Conservation (phyloP, 179 eudicot genomes). For the Monotropa hypopitys region DNA sequence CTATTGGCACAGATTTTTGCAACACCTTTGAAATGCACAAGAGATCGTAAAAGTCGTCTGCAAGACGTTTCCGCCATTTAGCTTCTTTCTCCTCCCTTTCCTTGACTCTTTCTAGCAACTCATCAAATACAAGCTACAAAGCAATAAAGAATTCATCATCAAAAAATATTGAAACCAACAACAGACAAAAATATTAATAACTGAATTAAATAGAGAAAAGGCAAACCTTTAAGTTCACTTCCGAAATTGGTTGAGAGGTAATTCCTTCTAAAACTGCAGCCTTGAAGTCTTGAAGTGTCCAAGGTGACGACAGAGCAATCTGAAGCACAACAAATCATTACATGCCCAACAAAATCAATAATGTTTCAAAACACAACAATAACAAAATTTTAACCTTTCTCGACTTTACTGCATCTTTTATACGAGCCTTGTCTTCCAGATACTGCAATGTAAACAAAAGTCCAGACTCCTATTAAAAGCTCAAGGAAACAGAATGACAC, state of each 20-base stretch:
- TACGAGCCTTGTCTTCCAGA: constrained; percentile 51
- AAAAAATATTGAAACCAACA: background rate
- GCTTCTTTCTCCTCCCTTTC: constrained; percentile 93
- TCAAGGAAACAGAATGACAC: background rate
- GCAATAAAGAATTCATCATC: background rate
- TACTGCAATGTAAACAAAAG: constrained; percentile 40
- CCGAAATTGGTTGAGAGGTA: constrained; percentile 40
- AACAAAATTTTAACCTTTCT: constrained; percentile 38
- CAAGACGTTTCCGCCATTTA: constrained; percentile 66
- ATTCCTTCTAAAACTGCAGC: constrained; percentile 46
- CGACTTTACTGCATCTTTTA: constrained; percentile 68
- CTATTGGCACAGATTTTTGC: background rate
- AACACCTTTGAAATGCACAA: constrained; percentile 65
- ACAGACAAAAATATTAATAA: background rate
- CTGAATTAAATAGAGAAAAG: background rate
- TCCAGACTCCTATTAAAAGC: background rate
- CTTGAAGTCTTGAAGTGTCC: constrained; percentile 79
- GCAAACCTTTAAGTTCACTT: constrained; percentile 60
- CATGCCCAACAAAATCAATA: constrained; percentile 3
- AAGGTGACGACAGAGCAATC: constrained; percentile 59
- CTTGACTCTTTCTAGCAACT: constrained; percentile 52
- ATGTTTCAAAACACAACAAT: background rate
- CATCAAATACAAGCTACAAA: constrained; percentile 71
- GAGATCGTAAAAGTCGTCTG: constrained; percentile 54
- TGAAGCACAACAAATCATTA: constrained; percentile 18